phyloP scores from a whole-genome alignment of 345 rosid species.

The Bruguiera gymnorhiza region DNA sequence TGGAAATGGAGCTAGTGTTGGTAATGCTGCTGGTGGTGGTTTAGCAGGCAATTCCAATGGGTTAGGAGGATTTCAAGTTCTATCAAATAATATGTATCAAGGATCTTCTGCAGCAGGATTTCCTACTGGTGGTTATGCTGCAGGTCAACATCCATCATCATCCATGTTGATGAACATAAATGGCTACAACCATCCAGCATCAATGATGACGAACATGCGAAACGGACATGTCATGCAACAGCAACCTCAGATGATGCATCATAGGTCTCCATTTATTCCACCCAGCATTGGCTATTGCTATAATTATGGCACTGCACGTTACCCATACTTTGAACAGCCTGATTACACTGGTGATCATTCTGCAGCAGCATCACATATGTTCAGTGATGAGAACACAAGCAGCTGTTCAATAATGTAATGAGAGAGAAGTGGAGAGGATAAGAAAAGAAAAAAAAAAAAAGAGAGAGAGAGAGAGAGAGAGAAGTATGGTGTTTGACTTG shows the following conservation, averaged over 20 bases:
- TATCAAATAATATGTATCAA: conserved; percentile 34
- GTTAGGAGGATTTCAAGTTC: conserved; percentile 28
- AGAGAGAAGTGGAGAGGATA: not conserved
- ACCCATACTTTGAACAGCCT: conserved; percentile 34
- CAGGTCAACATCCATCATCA: conserved; percentile 34
- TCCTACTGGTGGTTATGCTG: conserved; percentile 27
- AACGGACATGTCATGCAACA: conserved; percentile 43
- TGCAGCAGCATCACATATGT: conserved; percentile 35
- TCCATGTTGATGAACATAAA: conserved; percentile 45
- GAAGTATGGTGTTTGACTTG: conserved; percentile 10
- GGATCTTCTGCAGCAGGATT: conserved; percentile 26
- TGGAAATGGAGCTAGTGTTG: conserved; percentile 24
- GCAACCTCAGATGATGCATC: conserved; percentile 66
- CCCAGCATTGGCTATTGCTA: conserved; percentile 60
- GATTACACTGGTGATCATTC: conserved; percentile 28
- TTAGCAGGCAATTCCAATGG: conserved; percentile 35
- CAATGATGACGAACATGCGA: conserved; percentile 53
- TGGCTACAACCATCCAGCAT: conserved; percentile 37
- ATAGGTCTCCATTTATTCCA: conserved; percentile 48
- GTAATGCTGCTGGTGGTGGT: conserved; percentile 18
- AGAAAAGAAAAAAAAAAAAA: not conserved
- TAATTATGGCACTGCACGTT: conserved; percentile 38
- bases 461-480: not conserved
- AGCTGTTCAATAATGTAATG: conserved; percentile 52
- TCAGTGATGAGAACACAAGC: conserved; percentile 48